Evolutionary conservation across 441 rosid species (phyloP), one percentile per base, ranked within the genome.

Genomic region (Bocquillonia castaneifolia): DNA sequence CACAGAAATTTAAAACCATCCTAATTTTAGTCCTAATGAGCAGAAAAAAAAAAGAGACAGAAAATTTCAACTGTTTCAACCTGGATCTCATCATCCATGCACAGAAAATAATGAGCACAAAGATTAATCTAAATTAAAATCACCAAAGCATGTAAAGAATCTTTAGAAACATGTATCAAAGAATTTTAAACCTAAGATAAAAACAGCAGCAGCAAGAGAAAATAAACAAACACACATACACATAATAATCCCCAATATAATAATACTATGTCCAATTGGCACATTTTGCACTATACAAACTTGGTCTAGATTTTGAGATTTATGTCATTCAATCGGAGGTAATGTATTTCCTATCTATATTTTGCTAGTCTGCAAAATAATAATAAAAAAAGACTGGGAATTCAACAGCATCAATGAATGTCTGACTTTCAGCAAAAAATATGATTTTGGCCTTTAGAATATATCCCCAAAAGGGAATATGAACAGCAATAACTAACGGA

Each of bases 1-100:
- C 71, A 73, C 44, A 68, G 66, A 36, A 48, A 69, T 64, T 50
- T 64, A 40, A 32, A 70, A 26, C 55, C 40, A 64, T 61, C 55
- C 37, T 17, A 26, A n/a, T 57, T 66, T 74, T 42, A 31, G 23
- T 63, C 53, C 67, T 47, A 45, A 26, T 67, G 18, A 61, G 53
- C 28, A 71, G 31, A 28, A 47, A 29, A 22, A 51, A 20, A 10
- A 10, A 71, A 6, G 12, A 23, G 44, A 55, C 44, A 56, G 42
- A n/a, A 48, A 57, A 45, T 32, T 31, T 59, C 51, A 34, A 25
- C 63, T 42, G 22, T n/a, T 53, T 66, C 39, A 18, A 3, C 20
- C 5, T 6, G 22, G 6, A 26, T 29, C 23, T 42, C 48, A 34
- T 47, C 58, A 68, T 34, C 40, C 13, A 64, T 26, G 25, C 10